Evolutionary conservation across 805 yeast species (phyloP).

Genomic region (Kazachstania viticola): DNA sequence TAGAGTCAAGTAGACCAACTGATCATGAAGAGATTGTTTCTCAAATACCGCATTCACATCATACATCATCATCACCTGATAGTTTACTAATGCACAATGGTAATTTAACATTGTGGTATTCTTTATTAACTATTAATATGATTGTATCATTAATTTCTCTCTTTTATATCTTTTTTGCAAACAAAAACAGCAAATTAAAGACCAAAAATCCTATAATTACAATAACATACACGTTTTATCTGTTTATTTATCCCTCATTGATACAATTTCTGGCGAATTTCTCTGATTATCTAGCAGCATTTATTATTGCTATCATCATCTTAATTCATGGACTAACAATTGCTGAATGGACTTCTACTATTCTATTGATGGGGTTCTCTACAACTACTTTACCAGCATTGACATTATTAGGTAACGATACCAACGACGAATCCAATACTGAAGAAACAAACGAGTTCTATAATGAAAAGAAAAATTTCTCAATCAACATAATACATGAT

Average conservation of each 20-base stretch:
- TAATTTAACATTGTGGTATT: constrained; percentile 20
- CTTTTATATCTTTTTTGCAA: constrained; percentile 19
- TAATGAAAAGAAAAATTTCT: no score
- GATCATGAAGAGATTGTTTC: constrained; percentile 25
- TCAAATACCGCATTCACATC: constrained; percentile 26
- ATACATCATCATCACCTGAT: constrained; percentile 3
- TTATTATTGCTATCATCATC: constrained; percentile 19
- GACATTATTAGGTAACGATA: constrained; percentile 7
- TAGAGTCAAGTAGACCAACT: constrained; percentile 16
- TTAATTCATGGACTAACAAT: constrained; percentile 23
- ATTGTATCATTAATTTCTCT: constrained; percentile 15
- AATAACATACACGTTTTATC: constrained; percentile 19
- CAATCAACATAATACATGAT: no score
- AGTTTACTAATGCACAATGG: constrained; percentile 1
- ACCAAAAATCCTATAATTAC: constrained; percentile 26
- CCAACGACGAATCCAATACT: background rate
- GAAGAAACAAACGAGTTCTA: background rate
- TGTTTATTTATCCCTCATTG: constrained; percentile 19
- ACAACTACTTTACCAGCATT: constrained; percentile 18
- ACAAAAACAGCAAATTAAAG: constrained; percentile 20
- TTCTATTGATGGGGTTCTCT: constrained; percentile 25
- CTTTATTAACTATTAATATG: constrained; percentile 10
- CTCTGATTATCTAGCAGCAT: constrained; percentile 22
- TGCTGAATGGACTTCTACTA: constrained; percentile 27
- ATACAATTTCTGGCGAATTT: constrained; percentile 9